Evolutionary conservation across 2,329 filamentous ascomycete species (phyloP).

Genomic region (Graphilbum ipis-grandicollis): DNA sequence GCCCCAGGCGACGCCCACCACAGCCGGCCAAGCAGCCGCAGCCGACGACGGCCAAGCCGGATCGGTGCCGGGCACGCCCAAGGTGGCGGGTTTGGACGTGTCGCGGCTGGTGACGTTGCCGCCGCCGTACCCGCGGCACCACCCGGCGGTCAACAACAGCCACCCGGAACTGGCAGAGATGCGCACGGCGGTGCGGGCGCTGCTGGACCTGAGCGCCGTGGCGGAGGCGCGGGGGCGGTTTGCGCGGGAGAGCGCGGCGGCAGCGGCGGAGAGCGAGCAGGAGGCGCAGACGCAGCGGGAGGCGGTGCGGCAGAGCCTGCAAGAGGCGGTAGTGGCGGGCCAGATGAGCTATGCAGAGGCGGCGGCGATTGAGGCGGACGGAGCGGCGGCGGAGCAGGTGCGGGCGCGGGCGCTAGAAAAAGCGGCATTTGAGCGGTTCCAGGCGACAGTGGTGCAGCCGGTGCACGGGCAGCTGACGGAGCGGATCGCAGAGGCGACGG

Average conservation of each 20-base stretch:
- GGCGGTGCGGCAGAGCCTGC: conserved; percentile 56
- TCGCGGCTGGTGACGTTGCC: conserved; percentile 85
- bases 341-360: conserved; percentile 71
- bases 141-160: conserved; percentile 89
- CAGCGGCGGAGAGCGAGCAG: conserved; percentile 35
- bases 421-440: conserved; percentile 69
- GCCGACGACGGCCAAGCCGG: conserved; percentile 13
- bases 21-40: conserved; percentile 13
- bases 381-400: conserved; percentile 51
- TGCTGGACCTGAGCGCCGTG: conserved; percentile 60
- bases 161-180: conserved; percentile 77
- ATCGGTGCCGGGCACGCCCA: conserved; percentile 22
- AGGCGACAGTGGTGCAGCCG: conserved; percentile 66
- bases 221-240: conserved; percentile 49
- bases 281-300: conserved; percentile 36
- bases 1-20: conserved; percentile 16
- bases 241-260: conserved; percentile 35
- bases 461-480: conserved; percentile 64
- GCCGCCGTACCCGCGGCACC: conserved; percentile 83
- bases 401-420: conserved; percentile 58
- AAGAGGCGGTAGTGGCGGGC: conserved; percentile 60
- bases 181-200: conserved; percentile 52
- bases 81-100: conserved; percentile 54
- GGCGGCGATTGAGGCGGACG: conserved; percentile 61
- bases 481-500: conserved; percentile 55